phyloP scores from a whole-genome alignment of 108 stramenopile species.

The Epithemia pelagica region DNA sequence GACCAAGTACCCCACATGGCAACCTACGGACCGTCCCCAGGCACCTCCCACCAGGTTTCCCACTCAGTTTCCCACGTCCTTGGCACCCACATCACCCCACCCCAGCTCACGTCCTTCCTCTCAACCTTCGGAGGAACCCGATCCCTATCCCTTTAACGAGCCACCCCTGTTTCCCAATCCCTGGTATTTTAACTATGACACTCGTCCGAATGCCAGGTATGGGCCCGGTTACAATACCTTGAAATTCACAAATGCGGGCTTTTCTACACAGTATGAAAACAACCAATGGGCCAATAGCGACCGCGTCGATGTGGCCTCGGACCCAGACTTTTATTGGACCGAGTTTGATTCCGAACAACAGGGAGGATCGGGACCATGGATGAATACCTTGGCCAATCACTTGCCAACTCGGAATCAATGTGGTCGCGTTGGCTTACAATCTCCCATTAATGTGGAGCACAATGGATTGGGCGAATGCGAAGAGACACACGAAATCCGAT shows the following conservation, averaged over 20 bases:
- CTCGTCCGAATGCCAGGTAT: constrained; percentile 6
- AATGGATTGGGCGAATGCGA: constrained; percentile 35
- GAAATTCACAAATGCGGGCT: neutral
- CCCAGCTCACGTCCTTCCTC: neutral
- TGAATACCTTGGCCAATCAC: constrained; percentile 18
- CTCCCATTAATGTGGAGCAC: constrained; percentile 67
- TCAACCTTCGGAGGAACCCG: neutral
- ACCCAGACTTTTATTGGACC: constrained; percentile 32
- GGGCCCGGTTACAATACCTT: constrained; percentile 41
- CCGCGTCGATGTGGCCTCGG: constrained; percentile 15
- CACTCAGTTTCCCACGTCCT: neutral
- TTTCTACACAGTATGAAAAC: constrained; percentile 22
- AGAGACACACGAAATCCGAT: constrained; percentile 48
- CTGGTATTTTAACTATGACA: constrained; percentile 51
- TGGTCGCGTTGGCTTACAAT: constrained; percentile 41
- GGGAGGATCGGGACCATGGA: constrained; percentile 39
- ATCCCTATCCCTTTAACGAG: constrained; percentile 16
- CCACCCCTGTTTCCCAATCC: constrained; percentile 12
- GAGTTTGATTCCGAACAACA: constrained; percentile 25
- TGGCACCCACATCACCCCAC: neutral
- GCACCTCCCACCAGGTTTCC: neutral
- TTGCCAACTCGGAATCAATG: constrained; percentile 31
- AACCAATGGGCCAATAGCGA: constrained; percentile 39
- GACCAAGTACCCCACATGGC: neutral
- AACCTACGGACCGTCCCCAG: neutral